Conservation (phyloP, 306 rosid genomes). For the Parietaria judaica region DNA sequence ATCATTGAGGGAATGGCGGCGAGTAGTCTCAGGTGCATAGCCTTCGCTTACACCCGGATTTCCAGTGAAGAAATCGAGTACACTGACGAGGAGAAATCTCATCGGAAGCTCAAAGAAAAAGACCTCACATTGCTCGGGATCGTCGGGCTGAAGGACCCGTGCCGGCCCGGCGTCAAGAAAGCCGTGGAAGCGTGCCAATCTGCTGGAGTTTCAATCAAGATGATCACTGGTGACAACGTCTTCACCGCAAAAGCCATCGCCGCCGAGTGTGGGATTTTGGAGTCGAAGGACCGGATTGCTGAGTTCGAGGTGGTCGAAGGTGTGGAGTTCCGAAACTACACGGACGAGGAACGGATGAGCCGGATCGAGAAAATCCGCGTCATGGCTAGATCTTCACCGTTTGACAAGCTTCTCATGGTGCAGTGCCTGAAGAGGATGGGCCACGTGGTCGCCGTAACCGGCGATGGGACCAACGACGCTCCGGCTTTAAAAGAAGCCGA, state of each 20-base stretch:
- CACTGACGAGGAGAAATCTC: slow-evolving; percentile 19
- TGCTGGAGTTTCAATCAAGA: slow-evolving; percentile 72
- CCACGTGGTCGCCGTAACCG: slow-evolving; percentile 85
- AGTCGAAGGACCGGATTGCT: slow-evolving; percentile 5
- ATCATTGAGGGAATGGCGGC: slow-evolving; percentile 85
- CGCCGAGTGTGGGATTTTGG: slow-evolving; percentile 76
- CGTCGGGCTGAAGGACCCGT: slow-evolving; percentile 82
- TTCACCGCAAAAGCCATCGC: slow-evolving; percentile 91
- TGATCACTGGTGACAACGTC: slow-evolving; percentile 87
- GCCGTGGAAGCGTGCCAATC: slow-evolving; percentile 54
- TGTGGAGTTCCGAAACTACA: slow-evolving; percentile 57
- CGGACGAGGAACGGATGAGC: slow-evolving; percentile 54
- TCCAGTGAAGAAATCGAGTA: slow-evolving; percentile 30
- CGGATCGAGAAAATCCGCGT: slow-evolving; percentile 56
- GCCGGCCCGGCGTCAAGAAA: slow-evolving; percentile 45
- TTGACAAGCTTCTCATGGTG: slow-evolving; percentile 83
- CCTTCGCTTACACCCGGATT: slow-evolving; percentile 51
- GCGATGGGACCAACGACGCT: slow-evolving; percentile 87
- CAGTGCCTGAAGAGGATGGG: slow-evolving; percentile 59
- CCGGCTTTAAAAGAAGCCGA: slow-evolving; percentile 90
- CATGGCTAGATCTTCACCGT: slow-evolving; percentile 84
- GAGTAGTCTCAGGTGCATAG: slow-evolving; percentile 78
- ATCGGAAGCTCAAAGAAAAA: slow-evolving; percentile 32
- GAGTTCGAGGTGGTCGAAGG: slow-evolving; percentile 62
- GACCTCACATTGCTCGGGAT: slow-evolving; percentile 62